Evolutionary conservation across 495 filamentous ascomycete genomes (phyloP).

Genomic region (Xylaria cubensis): DNA sequence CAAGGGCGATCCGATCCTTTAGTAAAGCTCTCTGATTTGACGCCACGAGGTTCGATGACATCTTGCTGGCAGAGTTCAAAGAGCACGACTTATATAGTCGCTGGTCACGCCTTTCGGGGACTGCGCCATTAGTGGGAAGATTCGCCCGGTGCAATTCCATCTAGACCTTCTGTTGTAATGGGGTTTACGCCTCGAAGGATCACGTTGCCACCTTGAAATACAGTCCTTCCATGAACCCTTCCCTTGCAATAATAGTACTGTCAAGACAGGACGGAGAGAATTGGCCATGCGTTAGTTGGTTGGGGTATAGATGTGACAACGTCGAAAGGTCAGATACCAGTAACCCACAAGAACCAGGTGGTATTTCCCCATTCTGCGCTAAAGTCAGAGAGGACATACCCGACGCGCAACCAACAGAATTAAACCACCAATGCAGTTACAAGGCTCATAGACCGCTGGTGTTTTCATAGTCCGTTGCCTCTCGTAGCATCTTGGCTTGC

Average conservation of each 20-base stretch:
- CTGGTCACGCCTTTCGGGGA: slow-evolving; percentile 12
- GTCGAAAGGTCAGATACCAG: neutral
- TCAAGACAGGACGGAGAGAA: neutral
- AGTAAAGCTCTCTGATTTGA: neutral
- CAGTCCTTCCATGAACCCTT: neutral
- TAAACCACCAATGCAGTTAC: neutral
- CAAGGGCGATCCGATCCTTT: neutral
- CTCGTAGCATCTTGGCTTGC: neutral
- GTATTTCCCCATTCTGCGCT: neutral
- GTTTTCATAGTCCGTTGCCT: neutral
- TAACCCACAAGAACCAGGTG: neutral
- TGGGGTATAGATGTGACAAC: neutral
- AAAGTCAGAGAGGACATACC: neutral
- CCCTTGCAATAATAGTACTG: too few species aligned
- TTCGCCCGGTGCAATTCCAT: neutral
- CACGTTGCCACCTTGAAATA: neutral
- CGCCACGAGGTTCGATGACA: neutral
- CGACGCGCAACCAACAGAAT: neutral
- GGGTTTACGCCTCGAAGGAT: neutral
- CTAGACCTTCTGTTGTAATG: neutral
- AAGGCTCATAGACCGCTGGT: neutral
- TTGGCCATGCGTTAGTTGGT: neutral
- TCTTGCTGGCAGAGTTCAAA: neutral
- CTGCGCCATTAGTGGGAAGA: slow-evolving; percentile 13
- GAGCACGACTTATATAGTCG: neutral